Evolutionary conservation across 2,329 filamentous ascomycete species (phyloP), one percentile per base, ranked within the genome.

Genomic region (Neofusicoccum laricinum): DNA sequence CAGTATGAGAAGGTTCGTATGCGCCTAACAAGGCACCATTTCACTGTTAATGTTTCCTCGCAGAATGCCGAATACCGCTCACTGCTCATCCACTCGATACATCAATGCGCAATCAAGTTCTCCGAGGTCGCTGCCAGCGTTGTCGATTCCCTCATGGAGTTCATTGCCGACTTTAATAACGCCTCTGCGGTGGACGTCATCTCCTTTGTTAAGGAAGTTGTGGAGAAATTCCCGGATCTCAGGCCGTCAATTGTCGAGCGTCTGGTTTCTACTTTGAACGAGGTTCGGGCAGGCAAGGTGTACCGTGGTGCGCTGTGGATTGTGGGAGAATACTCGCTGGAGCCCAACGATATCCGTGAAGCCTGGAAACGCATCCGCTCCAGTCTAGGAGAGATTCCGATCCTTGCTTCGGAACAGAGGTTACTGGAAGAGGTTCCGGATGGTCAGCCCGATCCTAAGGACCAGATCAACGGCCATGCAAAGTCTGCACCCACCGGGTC

Each of bases 71-170:
- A 97, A 78, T 97, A 97, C 78, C 90, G 95, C 71, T 93, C 96
- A 73, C 85, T 99, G 8, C 85, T 99, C 67, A 98, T 99, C 70
- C 93, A 97, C 78, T 92, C 93, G 41, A 99, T 99, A 73, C 95
- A 99, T 78, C 93, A 96, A 76, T 98, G 95, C 77, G 95, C 95
- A 71, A 98, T 99, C 84, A 97, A 96, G 76, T 98, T 98, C 82
- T 98, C 95, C 11, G 94, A 99, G 78, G 94, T 99, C 67, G 95
- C 95, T 30, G 91, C 94, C 50, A 98, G 92, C 74, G 95, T 99
- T 15, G 95, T 99, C 63, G 95, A 95, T 69, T 86, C 97, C 49
- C 85, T 99, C 62, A 99, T 99, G 95, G 95, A 99, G 78, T 98
- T 98, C 76, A 97, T 99, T 73, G 92, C 91, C 59, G 95, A 99